phyloP scores from a whole-genome alignment of 805 yeast species.

The Debaryomyces maramus region DNA sequence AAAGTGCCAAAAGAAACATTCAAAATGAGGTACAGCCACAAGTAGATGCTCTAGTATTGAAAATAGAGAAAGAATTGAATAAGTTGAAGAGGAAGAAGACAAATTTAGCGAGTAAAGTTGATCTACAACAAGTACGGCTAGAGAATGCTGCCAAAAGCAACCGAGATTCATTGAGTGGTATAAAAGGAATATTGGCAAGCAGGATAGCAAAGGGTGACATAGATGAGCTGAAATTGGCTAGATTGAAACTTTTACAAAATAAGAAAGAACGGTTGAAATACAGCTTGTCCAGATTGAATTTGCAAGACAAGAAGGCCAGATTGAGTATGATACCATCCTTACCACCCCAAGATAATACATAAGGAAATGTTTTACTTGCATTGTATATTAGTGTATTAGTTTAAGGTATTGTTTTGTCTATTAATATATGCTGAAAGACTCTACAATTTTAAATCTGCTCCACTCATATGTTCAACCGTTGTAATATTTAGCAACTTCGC shows the following conservation, averaged over 20 bases:
- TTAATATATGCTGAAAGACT: neutral
- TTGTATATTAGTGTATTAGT: neutral
- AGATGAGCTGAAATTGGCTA: constrained; percentile 35
- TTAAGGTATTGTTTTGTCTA: neutral
- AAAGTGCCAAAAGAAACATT: constrained; percentile 38
- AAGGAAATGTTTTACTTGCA: constrained; percentile 1
- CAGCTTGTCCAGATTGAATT: constrained; percentile 26
- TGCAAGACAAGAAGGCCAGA: constrained; percentile 20
- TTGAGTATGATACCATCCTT: constrained; percentile 13
- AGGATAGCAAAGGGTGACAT: constrained; percentile 21
- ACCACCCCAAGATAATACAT: constrained; percentile 8
- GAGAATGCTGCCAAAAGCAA: constrained; percentile 14
- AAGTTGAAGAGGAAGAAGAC: constrained; percentile 33
- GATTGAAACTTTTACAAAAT: constrained; percentile 39
- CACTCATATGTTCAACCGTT: constrained; percentile 37
- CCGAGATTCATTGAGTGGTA: constrained; percentile 11
- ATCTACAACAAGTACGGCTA: constrained; percentile 42
- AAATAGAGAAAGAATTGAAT: constrained; percentile 32
- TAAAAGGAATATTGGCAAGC: constrained; percentile 8
- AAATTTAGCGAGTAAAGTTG: constrained; percentile 35
- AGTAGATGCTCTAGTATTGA: constrained; percentile 28
- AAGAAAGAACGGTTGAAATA: constrained; percentile 47
- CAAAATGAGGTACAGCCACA: constrained; percentile 44
- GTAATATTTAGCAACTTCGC: constrained; percentile 33
- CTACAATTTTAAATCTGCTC: constrained; percentile 22